Conservation (phyloP, 345 rosid genomes). For the Noccaea bulbosa region DNA sequence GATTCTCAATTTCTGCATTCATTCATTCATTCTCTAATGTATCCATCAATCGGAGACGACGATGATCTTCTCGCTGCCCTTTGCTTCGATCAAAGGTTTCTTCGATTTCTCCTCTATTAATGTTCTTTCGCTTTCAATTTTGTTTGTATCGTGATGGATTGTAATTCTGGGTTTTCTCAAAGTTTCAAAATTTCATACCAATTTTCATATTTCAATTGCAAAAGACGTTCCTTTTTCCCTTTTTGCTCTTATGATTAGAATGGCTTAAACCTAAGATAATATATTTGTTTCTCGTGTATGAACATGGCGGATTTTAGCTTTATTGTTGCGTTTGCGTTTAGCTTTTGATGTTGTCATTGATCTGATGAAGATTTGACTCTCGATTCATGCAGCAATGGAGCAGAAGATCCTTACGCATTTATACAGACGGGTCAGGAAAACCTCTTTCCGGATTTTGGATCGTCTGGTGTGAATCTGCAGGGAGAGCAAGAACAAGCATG, state of each 20-base stretch:
- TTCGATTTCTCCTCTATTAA: not conserved
- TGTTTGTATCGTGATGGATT: slow-evolving; percentile 7
- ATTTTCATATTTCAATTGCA: not conserved
- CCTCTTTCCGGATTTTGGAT: slow-evolving; percentile 27
- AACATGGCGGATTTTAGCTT: not conserved
- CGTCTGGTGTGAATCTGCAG: slow-evolving; percentile 36
- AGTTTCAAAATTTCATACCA: not conserved
- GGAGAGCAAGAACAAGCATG: slow-evolving; percentile 20
- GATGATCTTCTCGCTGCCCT: slow-evolving; percentile 39
- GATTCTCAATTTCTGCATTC: slow-evolving; percentile 30
- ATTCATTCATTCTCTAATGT: slow-evolving; percentile 13
- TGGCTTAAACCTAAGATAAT: not conserved
- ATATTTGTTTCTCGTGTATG: not conserved
- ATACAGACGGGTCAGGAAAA: slow-evolving; percentile 24
- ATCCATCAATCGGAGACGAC: slow-evolving; percentile 23
- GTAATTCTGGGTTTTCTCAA: slow-evolving; percentile 11
- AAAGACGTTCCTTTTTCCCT: not conserved
- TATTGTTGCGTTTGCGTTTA: not conserved
- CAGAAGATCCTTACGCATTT: slow-evolving; percentile 38
- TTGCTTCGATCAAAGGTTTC: slow-evolving; percentile 43
- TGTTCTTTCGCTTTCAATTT: not conserved
- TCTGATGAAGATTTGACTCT: slow-evolving; percentile 10
- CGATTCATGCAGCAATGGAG: slow-evolving; percentile 36
- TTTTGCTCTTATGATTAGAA: not conserved
- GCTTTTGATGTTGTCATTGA: not conserved